Base-by-base conservation (phyloP, 2,329 filamentous ascomycete genomes). In the Alternaria sp. region DNA sequence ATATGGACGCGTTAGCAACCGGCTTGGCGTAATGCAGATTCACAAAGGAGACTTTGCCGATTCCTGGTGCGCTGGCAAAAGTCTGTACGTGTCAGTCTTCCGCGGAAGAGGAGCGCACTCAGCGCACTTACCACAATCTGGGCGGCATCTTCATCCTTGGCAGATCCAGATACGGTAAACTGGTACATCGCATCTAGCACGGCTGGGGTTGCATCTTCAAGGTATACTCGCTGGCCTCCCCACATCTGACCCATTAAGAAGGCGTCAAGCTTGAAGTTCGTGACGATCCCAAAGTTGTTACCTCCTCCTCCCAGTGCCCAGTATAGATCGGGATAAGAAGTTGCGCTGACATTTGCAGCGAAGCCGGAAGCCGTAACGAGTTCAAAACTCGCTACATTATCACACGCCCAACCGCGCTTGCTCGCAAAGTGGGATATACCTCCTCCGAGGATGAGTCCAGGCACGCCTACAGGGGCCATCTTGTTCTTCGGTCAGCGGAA, bases 311-410 rank as follows among this genome's bases (percentile, higher is more conserved):
- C 69, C 9, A 78, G 54, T 0, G 74, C 75, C 59, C 66, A 70
- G 61, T 75, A 79, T 4, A 80, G 73, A 45, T 81, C 79, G 3
- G 57, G 51, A 51, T 80, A 78, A 23, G 72, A 36, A 0, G 51
- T 58, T 5, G 54, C 24, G 11, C 49, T 59, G 7, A 56, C 62
- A 5, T 44, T 53, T 21, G 68, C 40, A 4, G 55, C 26, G 4
- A 51, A 9, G 11, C 67, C 67, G 2, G 65, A 61, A 5, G 67
- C 67, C 7, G 62, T 67, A 0, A 67, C 65, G 0, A 68, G 14
- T 44, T 68, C 60, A 5, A 58, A 69, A 21, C 54, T 60, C 3
- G 42, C 65, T 3, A 79, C 70, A 14, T 71, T 74, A 37, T 79
- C 66, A 24, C 66, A 69, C 2, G 67, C 66, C 64, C 60, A 69